These are phyloP conservation scores for Aureobasidium sp. DNA, from an alignment of 2,329 filamentous ascomycete species.

Conservation along the genomic window DNA sequence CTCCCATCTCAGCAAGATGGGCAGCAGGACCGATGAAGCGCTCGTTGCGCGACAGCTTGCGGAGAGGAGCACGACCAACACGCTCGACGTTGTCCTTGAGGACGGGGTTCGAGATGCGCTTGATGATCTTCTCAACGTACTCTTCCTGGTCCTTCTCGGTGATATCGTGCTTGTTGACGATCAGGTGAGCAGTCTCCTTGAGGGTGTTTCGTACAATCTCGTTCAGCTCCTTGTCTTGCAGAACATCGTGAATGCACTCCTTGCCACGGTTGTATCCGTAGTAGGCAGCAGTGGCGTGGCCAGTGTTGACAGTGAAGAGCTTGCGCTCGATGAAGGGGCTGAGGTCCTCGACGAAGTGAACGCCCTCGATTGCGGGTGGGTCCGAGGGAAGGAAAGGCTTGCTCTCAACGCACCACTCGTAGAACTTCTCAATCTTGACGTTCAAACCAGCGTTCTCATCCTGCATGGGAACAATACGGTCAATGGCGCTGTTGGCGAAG, in stretches of 20 bases:
- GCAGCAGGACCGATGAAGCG: conserved; percentile 89
- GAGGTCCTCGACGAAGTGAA: conserved; percentile 89
- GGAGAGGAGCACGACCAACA: conserved; percentile 86
- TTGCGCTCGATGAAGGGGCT: conserved; percentile 98
- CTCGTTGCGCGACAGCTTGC: conserved; percentile 91
- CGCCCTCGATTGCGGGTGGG: conserved; percentile 69
- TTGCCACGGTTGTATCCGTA: conserved; percentile 83
- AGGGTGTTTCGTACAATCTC: conserved; percentile 71
- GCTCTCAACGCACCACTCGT: conserved; percentile 94
- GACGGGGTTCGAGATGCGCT: conserved; percentile 85
- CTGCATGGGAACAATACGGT: conserved; percentile 94
- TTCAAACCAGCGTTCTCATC: conserved; percentile 70
- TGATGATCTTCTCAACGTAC: conserved; percentile 88
- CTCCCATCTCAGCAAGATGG: conserved; percentile 73
- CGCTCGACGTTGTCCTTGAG: conserved; percentile 90
- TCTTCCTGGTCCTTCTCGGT: conserved; percentile 63
- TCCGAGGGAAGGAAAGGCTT: conserved; percentile 67
- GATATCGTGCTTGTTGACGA: conserved; percentile 81
- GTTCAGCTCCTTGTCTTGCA: conserved; percentile 72
- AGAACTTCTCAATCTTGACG: conserved; percentile 96
- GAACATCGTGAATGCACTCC: conserved; percentile 79
- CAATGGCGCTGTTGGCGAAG: conserved; percentile 96
- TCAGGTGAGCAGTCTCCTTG: conserved; percentile 76
- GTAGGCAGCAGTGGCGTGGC: conserved; percentile 92
- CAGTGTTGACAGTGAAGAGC: conserved; percentile 98